These are phyloP conservation scores for Martiniozyma asiatica DNA, from an alignment of 1,139 yeast genomes.

Conservation along the genomic window DNA sequence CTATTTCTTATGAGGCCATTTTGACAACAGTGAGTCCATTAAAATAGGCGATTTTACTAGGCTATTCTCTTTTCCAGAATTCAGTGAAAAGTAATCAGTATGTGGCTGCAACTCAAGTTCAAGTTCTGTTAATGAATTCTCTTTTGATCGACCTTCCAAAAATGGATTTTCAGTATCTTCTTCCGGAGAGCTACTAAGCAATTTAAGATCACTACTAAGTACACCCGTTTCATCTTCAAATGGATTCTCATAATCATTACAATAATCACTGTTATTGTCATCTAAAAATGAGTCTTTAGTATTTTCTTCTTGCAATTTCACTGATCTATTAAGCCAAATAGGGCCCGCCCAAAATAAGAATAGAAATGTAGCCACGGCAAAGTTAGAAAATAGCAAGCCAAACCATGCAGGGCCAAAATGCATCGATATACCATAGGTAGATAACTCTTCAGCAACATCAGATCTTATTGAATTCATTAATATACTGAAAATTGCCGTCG, in stretches of 20 bases:
- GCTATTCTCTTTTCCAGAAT: too few species aligned
- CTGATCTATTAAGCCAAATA: constrained; percentile 27
- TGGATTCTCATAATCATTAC: constrained; percentile 2
- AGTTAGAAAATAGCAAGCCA: constrained; percentile 24
- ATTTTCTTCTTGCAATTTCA: background rate
- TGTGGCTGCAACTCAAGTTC: too few species aligned
- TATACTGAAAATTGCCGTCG: constrained; percentile 23
- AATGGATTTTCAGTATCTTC: too few species aligned
- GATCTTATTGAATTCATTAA: constrained; percentile 17
- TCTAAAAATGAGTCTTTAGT: constrained; percentile 1
- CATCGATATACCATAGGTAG: constrained; percentile 33
- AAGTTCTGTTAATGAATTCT: too few species aligned
- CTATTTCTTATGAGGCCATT: too few species aligned
- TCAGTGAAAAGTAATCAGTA: too few species aligned
- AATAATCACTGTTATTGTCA: constrained; percentile 4
- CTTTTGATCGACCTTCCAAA: too few species aligned
- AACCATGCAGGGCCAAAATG: constrained; percentile 28
- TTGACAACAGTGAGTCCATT: too few species aligned
- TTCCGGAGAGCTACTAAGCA: too few species aligned
- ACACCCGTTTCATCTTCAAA: background rate
- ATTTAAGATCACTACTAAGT: too few species aligned
- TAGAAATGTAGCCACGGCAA: constrained; percentile 21
- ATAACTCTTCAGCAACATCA: constrained; percentile 26
- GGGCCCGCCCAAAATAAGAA: constrained; percentile 29
- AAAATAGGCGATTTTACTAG: too few species aligned